These are phyloP conservation scores for Yarrowia sp. DNA, from an alignment of 805 yeast genomes.

Conservation along the genomic window DNA sequence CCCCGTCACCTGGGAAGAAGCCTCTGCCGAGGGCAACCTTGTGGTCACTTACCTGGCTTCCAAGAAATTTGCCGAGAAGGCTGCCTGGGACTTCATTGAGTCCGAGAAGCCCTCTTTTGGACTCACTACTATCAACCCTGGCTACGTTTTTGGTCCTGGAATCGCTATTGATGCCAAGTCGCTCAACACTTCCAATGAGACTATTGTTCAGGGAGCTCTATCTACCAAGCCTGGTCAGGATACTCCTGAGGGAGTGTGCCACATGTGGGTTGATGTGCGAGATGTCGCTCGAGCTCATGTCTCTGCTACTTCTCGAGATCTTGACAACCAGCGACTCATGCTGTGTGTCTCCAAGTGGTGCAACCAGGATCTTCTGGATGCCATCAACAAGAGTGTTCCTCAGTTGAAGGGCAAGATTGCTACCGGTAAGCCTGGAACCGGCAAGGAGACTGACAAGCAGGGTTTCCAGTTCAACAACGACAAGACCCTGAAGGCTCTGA, in stretches of 20 bases:
- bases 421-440: not conserved
- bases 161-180: conserved; percentile 42
- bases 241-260: conserved; percentile 40
- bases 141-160: conserved; percentile 48
- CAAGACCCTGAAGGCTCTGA: not conserved
- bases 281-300: conserved; percentile 68
- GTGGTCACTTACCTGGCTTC: conserved; percentile 50
- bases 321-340: conserved; percentile 45
- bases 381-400: conserved; percentile 36
- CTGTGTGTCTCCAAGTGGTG: conserved; percentile 41
- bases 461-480: not conserved
- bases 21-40: not conserved
- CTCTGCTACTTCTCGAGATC: conserved; percentile 52
- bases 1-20: conserved; percentile 49
- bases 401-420: conserved; percentile 13
- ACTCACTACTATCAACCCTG: conserved; percentile 48
- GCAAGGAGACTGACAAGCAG: not conserved
- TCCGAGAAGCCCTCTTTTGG: conserved; percentile 46
- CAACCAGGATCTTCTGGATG: conserved; percentile 40
- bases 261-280: conserved; percentile 58
- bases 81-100: conserved; percentile 60
- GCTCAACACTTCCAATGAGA: conserved; percentile 50
- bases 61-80: conserved; percentile 63
- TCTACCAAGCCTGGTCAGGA: not conserved
- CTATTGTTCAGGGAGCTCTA: not conserved